Evolutionary conservation across 2,329 filamentous ascomycete species (phyloP), one percentile per base, ranked within the genome.

Genomic region (Mollisia scopiformis): DNA sequence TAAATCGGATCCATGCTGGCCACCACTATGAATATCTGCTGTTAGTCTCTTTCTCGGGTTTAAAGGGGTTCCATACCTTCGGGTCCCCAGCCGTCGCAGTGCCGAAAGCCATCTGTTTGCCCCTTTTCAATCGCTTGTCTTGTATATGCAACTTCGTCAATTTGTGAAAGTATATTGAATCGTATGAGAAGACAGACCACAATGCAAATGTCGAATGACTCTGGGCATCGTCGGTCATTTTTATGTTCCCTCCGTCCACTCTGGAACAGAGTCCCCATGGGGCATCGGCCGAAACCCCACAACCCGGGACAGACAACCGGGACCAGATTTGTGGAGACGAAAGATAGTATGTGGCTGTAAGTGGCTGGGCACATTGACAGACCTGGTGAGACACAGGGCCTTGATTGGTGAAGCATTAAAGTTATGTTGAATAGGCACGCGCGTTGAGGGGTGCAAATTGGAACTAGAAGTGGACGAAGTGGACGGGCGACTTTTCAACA

Each of bases 1-100:
- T 16, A 37, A 65, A 62, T 33, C 66, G 46, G 30, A 68, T 61
- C 49, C 62, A 63, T 58, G 65, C 57, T 49, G 65, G 63, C 64
- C 66, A 66, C 31, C 62, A 66, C 62, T 67, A 19, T 31, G 4
- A 16, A 21, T 10, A 41, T 5, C 13, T n/a, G 6, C 3, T 21
- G 10, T 41, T 16, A 41, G 33, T 13, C 11, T 6, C 33, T 37
- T 37, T 33, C 30, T 28, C 30, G 2, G n/a, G 14, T 1, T 19
- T 13, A 7, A 23, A 46, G 5, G 35, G 39, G 25, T 21, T 23
- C 19, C 19, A 11, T 57, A 63, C 63, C 58, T 66, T 66, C 41
- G 64, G 64, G 41, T 66, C 64, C 7, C 64, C 64, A 52, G 46
- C 47, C 10, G 55, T 58, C 14, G 46, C 46, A 28, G 13, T 49